phyloP scores from a whole-genome alignment of 139 green algal species.

The Yamagishiella unicocca region DNA sequence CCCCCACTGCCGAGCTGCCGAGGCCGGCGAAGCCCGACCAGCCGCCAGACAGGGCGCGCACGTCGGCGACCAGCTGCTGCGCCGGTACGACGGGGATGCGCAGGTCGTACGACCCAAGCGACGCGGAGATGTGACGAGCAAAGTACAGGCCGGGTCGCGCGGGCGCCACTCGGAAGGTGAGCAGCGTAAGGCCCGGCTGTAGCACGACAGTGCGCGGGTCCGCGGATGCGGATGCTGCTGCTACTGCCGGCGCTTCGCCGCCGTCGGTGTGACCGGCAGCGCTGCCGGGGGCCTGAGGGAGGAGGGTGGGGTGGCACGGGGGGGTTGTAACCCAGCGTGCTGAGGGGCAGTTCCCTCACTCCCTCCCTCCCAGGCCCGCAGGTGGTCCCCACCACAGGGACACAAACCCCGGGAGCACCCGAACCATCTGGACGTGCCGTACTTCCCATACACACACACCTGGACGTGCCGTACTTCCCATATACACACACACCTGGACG shows the following conservation, averaged over 20 bases:
- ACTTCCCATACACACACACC: background rate
- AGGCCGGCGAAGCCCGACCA: background rate
- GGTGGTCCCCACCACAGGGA: no score
- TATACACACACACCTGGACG: background rate
- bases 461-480: background rate
- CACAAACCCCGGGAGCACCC: background rate
- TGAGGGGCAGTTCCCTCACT: no score
- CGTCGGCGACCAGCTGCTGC: background rate
- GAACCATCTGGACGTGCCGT: background rate
- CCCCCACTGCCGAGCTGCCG: background rate
- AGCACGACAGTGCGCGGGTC: background rate
- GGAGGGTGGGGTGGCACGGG: no score
- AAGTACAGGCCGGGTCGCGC: slow-evolving; percentile 30
- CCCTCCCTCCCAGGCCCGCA: no score
- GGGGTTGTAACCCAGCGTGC: no score
- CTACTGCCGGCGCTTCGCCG: background rate
- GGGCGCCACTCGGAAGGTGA: slow-evolving; percentile 31
- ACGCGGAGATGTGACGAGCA: slow-evolving; percentile 1
- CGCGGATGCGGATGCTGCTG: background rate
- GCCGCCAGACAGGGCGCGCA: background rate
- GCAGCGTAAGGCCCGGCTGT: background rate
- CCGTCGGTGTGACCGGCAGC: no score
- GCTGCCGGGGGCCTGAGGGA: no score
- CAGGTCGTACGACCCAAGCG: slow-evolving; percentile 29
- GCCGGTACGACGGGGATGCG: slow-evolving; percentile 16